phyloP scores from a whole-genome alignment of 1,139 yeast species.

The Scheffersomyces segobiensis region DNA sequence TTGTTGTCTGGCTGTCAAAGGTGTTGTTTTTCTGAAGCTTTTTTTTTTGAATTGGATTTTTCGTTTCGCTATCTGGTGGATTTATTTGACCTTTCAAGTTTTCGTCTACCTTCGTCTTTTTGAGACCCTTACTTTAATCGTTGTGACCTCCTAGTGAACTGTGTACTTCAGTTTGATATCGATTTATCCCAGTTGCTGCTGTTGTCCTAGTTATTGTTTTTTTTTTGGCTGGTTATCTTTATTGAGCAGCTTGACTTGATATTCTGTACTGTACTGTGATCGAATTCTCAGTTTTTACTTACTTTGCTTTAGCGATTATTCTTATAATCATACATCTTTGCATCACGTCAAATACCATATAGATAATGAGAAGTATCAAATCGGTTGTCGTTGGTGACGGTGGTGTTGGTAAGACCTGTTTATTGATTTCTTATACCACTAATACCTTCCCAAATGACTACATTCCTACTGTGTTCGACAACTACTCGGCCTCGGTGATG shows the following conservation, averaged over 20 bases:
- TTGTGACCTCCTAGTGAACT: background rate
- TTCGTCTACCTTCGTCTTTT: background rate
- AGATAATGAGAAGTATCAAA: slow-evolving; percentile 79
- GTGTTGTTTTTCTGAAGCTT: background rate
- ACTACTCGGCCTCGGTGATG: slow-evolving; percentile 71
- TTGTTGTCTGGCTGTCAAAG: background rate
- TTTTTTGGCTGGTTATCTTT: background rate
- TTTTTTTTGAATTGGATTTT: background rate
- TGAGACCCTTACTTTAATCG: background rate
- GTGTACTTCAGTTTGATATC: background rate
- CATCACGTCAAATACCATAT: background rate
- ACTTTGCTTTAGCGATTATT: background rate
- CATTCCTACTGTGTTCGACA: slow-evolving; percentile 70
- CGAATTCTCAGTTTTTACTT: background rate
- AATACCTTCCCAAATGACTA: slow-evolving; percentile 87
- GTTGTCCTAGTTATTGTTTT: background rate
- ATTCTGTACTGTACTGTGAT: background rate
- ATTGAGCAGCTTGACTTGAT: background rate
- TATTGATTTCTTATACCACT: slow-evolving; percentile 86
- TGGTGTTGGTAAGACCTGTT: slow-evolving; percentile 94
- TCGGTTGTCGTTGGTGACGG: slow-evolving; percentile 97
- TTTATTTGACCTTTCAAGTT: background rate
- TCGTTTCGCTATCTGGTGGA: background rate
- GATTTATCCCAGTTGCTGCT: background rate
- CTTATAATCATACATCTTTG: background rate